Base-by-base conservation (phyloP, 176 grass and related monocot genomes). In the Oryza meridionalis region DNA sequence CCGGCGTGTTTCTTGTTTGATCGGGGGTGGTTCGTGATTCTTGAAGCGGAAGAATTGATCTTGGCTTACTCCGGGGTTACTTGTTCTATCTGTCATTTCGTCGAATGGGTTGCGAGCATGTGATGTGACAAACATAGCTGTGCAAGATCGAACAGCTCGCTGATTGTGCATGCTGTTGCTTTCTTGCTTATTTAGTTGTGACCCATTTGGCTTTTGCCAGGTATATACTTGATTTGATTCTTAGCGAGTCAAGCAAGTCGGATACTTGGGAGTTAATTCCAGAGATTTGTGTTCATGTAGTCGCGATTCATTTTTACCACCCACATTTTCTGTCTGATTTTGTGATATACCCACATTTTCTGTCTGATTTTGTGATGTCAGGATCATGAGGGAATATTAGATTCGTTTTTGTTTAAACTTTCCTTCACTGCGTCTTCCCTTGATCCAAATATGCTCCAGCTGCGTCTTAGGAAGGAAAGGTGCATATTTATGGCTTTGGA, bases 361-460 rank as follows among this genome's bases (percentile, higher is more conserved):
- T 11, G 47, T 65, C 87, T 37, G 31, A 25, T 70, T 70, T 84
- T 67, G 3, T 67, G 58, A 67, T 77, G 49, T 64, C 37, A 69
- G 67, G n/a, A 25, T 70, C 1, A 9, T 16, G 7, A 11, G 14
- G 63, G 80, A 69, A 84, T 70, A 70, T 80, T 80, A 65, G 50
- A 87, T 87, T 90, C 84, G 13, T 51, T 37, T 22, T 27, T 0
- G 58, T 70, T 11, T 2, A 31, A 31, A 24, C 74, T 64, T 72
- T 85, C 31, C 17, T 40, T 40, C 70, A 75, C 75, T 80, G 50
- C 37, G 40, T 67, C 24, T 14, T 87, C 44, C 50, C 50, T 76
- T 80, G 84, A 90, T 87, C 80, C 89, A 33, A 90, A 65, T 71
- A 87, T 69, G 80, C 81, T 84, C 65, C 70, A 65, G 63, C 51